Base-by-base conservation (phyloP, 129 eudicot genomes). In the Glebionis coronaria region DNA sequence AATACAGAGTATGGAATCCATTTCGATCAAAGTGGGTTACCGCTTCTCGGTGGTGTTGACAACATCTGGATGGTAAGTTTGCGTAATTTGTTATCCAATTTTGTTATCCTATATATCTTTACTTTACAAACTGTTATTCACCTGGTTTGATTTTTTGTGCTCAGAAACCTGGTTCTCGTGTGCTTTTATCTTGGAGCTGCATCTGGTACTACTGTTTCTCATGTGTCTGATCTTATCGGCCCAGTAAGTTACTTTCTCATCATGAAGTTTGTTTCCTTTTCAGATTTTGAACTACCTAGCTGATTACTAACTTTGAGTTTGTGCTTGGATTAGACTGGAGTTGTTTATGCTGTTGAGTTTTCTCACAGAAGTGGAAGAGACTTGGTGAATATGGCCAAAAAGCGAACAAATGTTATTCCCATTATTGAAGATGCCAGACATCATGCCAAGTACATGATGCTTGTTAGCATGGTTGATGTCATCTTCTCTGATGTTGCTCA, bases 371-470 rank as follows among this genome's bases (percentile, higher is more conserved):
- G 98, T 84, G 96, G 98, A 53, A 82, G 98, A 93, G n/a, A n/a
- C n/a, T n/a, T n/a, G n/a, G n/a, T n/a, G n/a, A n/a, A n/a, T n/a
- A n/a, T n/a, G n/a, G n/a, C n/a, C n/a, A n/a, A n/a, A n/a, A n/a
- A n/a, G n/a, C n/a, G n/a, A n/a, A n/a, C n/a, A n/a, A n/a, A n/a
- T 93, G 92, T 93, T 56, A 88, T 93, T 25, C 98, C 98, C 12
- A 93, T 93, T 51, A 93, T 93, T 65, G 98, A 93, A 69, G 98
- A 93, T 84, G 98, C 98, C 13, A 86, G 98, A 65, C 96, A 93
- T 86, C 98, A 96, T 28, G 90, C 95, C 50, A 93, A 88, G 75
- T 93, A 93, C 73, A 85, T 96, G 38, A 88, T 93, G 96, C 92
- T 93, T 68, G 97, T 93, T 61, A 87, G 88, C 20, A 93, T 93